Evolutionary conservation across 805 yeast genomes (phyloP), one percentile per base, ranked within the genome.

Genomic region (Metschnikowia rubicola): DNA sequence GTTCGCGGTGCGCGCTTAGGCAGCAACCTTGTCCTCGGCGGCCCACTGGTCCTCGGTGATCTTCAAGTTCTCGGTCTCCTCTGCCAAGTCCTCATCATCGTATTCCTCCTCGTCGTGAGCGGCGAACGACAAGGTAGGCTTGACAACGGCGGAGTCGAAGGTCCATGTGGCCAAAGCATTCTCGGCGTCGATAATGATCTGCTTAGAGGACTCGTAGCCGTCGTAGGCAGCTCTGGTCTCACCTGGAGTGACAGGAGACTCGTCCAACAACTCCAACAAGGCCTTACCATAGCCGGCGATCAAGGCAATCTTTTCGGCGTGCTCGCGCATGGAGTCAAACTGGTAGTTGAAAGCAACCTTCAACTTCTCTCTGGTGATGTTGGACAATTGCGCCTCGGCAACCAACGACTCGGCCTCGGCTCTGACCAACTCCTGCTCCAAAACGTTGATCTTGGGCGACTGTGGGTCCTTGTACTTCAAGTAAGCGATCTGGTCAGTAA

Each of bases 241-340:
- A 77, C 99, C 99, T 54, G 99, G 99, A 58, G 97, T 92, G 56
- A 94, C 97, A 54, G 98, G 96, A 57, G 94, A 74, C 72, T 92
- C 98, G 68, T 92, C 98, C 68, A 92, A 81, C 65, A 92, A 83
- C 79, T 94, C 98, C 66, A 94, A 80, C 57, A 92, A 76, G 38
- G 97, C 97, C 79, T 92, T 92, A 76, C 98, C 98, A 79, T 94
- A 94, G 65, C 97, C 97, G 60, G 98, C 97, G 74, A 92, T 92
- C 61, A 94, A 78, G 45, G 98, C 98, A 59, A 88, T 80, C 78
- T 94, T 94, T 79, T 94, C 98, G 62, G 96, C 81, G 70, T 85
- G 84, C 77, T 92, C 99, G 70, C 96, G 87, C 57, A 86, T 77
- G 48, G 97, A 88, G 70, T 94, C 98, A 62, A 92, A 92, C 74